These are phyloP conservation scores for Komagataella populi DNA, from an alignment of 805 yeast species.

Conservation along the genomic window DNA sequence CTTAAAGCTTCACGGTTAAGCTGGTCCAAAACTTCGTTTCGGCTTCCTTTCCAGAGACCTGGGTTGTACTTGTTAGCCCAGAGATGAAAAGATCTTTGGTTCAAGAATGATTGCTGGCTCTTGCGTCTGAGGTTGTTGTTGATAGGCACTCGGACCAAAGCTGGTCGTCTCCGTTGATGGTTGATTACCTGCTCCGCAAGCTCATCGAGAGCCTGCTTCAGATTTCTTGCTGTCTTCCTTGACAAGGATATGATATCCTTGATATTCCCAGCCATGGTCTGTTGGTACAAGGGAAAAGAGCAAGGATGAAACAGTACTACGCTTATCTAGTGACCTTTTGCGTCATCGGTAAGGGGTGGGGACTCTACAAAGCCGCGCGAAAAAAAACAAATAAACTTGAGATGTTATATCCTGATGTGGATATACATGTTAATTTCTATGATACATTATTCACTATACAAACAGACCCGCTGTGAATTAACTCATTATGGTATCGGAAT, in stretches of 20 bases:
- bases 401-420: background rate
- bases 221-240: conserved; percentile 29
- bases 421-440: background rate
- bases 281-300: background rate
- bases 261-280: background rate
- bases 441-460: background rate
- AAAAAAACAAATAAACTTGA: background rate
- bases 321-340: background rate
- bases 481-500: background rate
- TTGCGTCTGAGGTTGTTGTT: conserved; percentile 9
- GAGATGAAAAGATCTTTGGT: conserved; percentile 3
- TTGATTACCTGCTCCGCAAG: conserved; percentile 21
- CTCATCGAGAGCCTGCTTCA: conserved; percentile 34
- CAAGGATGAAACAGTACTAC: background rate
- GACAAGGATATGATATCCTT: conserved; percentile 32
- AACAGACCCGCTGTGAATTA: background rate
- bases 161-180: conserved; percentile 6
- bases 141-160: conserved; percentile 26
- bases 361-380: background rate
- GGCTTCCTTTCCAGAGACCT: background rate
- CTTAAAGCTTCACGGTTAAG: background rate
- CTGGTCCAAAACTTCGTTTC: background rate
- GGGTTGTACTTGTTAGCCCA: background rate
- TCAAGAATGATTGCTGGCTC: conserved; percentile 9
- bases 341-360: background rate